Percentiles rank a stretch among this genome's conserved stretches.
Evolutionary conservation across 306 rosid genomes (phyloP).

Genomic region (Quercus suber): DNA sequence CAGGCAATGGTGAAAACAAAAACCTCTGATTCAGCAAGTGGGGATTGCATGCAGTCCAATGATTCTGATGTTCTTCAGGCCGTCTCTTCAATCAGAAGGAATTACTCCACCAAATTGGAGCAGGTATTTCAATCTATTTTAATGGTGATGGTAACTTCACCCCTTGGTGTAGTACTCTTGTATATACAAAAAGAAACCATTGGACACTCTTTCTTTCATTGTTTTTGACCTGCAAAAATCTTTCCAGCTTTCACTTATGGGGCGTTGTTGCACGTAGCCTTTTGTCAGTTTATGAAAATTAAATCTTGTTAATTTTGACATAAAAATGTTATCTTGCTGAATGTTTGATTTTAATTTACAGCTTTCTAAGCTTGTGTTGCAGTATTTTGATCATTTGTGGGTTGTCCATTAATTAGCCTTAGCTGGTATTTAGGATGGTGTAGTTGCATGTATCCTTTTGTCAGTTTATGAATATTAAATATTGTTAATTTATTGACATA

Average conservation of each 20-base stretch:
- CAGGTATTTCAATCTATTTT: slow-evolving; percentile 47
- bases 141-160: neutral
- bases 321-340: neutral
- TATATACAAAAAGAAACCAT: neutral
- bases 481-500: neutral
- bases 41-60: slow-evolving; percentile 37
- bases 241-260: neutral
- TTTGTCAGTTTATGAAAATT: neutral
- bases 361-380: neutral
- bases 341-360: neutral
- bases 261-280: neutral
- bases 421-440: neutral
- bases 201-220: neutral
- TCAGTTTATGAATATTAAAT: neutral
- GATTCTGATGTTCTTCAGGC: slow-evolving; percentile 48
- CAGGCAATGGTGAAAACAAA: slow-evolving; percentile 62
- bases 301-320: neutral
- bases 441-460: neutral
- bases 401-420: neutral
- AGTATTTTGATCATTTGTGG: neutral
- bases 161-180: neutral
- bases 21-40: slow-evolving; percentile 36
- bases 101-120: slow-evolving; percentile 69
- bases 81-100: slow-evolving; percentile 57
- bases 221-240: neutral